These are phyloP conservation scores for Scenedesmus sp. DNA, from an alignment of 163 green algal species.

Conservation along the genomic window DNA sequence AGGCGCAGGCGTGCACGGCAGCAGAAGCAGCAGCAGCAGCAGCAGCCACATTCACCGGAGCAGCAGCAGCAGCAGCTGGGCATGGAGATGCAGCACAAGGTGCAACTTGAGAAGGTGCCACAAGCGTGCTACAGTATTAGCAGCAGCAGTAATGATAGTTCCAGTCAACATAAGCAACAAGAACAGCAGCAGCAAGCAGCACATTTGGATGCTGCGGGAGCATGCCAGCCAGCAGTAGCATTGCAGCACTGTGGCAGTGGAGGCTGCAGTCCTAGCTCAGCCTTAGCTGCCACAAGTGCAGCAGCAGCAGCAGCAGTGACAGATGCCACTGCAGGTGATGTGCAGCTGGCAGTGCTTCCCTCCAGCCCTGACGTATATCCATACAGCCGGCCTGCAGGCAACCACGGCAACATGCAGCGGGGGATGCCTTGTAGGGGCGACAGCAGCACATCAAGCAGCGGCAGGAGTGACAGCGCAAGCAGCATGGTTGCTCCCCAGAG, in stretches of 20 bases:
- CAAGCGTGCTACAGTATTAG: background rate
- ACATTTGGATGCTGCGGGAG: background rate
- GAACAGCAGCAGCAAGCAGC: background rate
- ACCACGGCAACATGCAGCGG: background rate
- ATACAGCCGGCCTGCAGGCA: background rate
- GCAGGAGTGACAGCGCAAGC: background rate
- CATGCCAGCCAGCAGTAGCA: background rate
- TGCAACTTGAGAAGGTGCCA: background rate
- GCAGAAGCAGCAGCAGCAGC: slow-evolving; percentile 5
- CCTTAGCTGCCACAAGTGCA: background rate
- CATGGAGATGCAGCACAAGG: background rate
- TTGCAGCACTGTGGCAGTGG: background rate
- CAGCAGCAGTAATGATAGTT: background rate
- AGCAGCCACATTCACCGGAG: background rate
- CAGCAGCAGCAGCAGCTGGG: background rate
- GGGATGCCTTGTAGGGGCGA: background rate
- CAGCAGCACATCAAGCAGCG: background rate
- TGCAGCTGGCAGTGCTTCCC: background rate
- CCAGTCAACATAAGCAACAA: background rate
- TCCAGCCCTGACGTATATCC: background rate
- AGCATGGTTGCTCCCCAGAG: background rate
- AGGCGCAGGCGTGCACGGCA: background rate
- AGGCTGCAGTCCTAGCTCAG: background rate
- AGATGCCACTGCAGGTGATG: background rate
- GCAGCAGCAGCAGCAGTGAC: background rate